phyloP scores from a whole-genome alignment of 257 asterid genomes.

The Plectranthus barbatus region DNA sequence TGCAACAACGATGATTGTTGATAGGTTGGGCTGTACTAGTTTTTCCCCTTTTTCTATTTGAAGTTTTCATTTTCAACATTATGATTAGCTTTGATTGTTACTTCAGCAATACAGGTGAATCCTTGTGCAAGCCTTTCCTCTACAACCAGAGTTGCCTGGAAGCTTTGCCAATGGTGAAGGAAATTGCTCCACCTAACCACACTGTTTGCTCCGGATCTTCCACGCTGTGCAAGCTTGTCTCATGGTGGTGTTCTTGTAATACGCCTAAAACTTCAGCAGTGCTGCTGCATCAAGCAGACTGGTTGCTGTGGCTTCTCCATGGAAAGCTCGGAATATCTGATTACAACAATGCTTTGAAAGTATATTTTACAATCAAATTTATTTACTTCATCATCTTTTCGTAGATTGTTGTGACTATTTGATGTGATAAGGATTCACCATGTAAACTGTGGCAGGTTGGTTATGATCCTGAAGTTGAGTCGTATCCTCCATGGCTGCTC shows the following conservation, averaged over 20 bases:
- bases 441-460: conserved; percentile 51
- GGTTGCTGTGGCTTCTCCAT: conserved; percentile 89
- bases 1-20: conserved; percentile 72
- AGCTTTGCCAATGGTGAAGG: conserved; percentile 64
- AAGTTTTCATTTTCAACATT: background rate
- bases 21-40: conserved; percentile 57
- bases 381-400: background rate
- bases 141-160: conserved; percentile 73
- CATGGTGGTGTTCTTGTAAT: conserved; percentile 71
- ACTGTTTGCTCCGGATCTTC: conserved; percentile 90
- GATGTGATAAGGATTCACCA: background rate
- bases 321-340: conserved; percentile 87
- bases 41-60: background rate
- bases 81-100: background rate
- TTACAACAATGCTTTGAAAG: conserved; percentile 88
- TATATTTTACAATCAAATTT: conserved; percentile 1
- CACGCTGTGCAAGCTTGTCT: conserved; percentile 77
- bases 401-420: background rate
- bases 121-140: conserved; percentile 61
- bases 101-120: conserved; percentile 61
- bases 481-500: conserved; percentile 73
- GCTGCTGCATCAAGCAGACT: conserved; percentile 85
- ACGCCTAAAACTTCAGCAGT: conserved; percentile 44
- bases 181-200: conserved; percentile 75
- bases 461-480: conserved; percentile 78